Percentiles rank a stretch among this genome's conserved stretches.
Evolutionary conservation across 805 yeast species (phyloP).

Genomic region (Saccharomycopsis malanga): DNA sequence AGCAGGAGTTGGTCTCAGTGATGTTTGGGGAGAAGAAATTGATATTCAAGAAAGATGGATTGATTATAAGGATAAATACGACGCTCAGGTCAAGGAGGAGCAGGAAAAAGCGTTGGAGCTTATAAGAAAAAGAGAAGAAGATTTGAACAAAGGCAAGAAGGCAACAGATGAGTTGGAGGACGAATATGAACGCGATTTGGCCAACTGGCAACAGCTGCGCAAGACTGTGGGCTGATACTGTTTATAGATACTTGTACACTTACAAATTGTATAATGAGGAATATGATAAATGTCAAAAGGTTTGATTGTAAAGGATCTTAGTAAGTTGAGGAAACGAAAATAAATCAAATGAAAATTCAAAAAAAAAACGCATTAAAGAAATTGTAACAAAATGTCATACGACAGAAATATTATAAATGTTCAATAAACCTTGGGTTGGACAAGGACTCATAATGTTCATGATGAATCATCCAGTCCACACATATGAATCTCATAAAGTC

Average conservation of each 20-base stretch:
- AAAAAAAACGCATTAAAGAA: neutral
- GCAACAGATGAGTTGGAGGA: slow-evolving; percentile 10
- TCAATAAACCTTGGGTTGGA: no score
- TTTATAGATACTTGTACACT: neutral
- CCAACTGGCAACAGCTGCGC: slow-evolving; percentile 12
- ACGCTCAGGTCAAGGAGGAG: slow-evolving; percentile 48
- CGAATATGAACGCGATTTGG: slow-evolving; percentile 19
- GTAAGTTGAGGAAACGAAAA: no score
- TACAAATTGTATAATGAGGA: neutral
- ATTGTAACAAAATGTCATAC: neutral
- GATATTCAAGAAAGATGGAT: slow-evolving; percentile 96
- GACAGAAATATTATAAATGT: neutral
- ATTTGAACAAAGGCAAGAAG: slow-evolving; percentile 9
- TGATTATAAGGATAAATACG: slow-evolving; percentile 73
- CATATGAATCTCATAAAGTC: neutral
- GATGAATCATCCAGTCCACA: neutral
- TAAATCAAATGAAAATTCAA: neutral
- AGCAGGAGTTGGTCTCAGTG: slow-evolving; percentile 28
- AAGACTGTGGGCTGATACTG: no score
- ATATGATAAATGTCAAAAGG: no score
- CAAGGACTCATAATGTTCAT: neutral
- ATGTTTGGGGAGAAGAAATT: slow-evolving; percentile 32
- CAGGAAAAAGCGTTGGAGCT: slow-evolving; percentile 35
- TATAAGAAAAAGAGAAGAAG: slow-evolving; percentile 39
- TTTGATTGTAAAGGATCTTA: no score